These are phyloP conservation scores for Paramyrothecium roridum DNA, from an alignment of 2,329 filamentous ascomycete species.

Conservation along the genomic window DNA sequence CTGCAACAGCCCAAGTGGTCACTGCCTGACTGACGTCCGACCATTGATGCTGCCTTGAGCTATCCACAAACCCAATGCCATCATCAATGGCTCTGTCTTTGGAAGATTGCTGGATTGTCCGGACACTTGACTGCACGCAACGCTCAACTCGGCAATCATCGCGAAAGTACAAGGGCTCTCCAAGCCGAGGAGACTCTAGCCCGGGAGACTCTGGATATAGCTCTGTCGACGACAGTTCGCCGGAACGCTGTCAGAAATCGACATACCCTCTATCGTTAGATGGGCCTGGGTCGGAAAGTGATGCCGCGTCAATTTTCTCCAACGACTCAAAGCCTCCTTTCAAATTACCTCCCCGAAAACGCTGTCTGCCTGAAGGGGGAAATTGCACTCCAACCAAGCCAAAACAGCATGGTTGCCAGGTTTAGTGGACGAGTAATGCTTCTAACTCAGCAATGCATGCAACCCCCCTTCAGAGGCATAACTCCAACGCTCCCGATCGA, in stretches of 20 bases:
- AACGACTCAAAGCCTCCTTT: not conserved
- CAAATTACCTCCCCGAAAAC: not conserved
- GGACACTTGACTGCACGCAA: not conserved
- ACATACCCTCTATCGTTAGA: constrained; percentile 11
- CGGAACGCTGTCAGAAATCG: constrained; percentile 4
- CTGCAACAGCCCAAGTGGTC: not conserved
- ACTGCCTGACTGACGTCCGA: not conserved
- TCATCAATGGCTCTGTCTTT: constrained; percentile 2
- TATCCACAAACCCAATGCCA: not conserved
- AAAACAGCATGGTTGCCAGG: too few relatives aligned
- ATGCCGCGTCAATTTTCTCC: not conserved
- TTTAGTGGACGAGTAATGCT: too few relatives aligned
- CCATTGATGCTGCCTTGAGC: not conserved
- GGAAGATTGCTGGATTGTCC: not conserved
- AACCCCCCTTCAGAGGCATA: constrained; percentile 1
- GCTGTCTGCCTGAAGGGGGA: not conserved
- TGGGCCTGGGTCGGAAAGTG: constrained; percentile 11
- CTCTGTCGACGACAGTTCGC: constrained; percentile 17
- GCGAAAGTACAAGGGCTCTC: constrained; percentile 1
- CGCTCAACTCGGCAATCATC: constrained; percentile 2
- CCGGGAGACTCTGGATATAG: constrained; percentile 25
- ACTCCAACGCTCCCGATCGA: constrained; percentile 36
- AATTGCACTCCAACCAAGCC: not conserved
- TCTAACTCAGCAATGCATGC: not conserved
- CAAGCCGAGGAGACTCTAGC: constrained; percentile 24